Conservation (phyloP, 805 yeast species). For the Candida xyloterini region DNA sequence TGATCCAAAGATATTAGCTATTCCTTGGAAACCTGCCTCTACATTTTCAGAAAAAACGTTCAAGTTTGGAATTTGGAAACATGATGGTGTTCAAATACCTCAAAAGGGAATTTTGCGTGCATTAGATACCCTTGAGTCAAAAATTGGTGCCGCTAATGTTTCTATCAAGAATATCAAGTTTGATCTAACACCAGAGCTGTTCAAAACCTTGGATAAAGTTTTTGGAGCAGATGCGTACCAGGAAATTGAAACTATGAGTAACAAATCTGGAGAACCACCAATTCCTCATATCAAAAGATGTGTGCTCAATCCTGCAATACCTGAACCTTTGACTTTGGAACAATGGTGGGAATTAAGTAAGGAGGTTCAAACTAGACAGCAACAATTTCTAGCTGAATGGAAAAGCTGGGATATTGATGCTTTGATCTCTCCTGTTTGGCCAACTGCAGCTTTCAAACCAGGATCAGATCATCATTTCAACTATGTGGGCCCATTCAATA, state of each 20-base stretch:
- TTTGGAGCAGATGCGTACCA: constrained; percentile 44
- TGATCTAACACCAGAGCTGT: constrained; percentile 33
- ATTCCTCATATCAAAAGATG: constrained; percentile 5
- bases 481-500: constrained; percentile 53
- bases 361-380: constrained; percentile 32
- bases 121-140: background rate
- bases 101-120: constrained; percentile 24
- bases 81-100: constrained; percentile 47
- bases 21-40: constrained; percentile 42
- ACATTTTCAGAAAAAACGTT: constrained; percentile 27
- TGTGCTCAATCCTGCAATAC: background rate
- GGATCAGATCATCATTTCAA: constrained; percentile 29
- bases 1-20: constrained; percentile 48
- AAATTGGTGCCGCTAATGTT: constrained; percentile 39
- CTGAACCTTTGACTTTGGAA: constrained; percentile 13
- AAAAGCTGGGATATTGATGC: constrained; percentile 11
- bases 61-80: constrained; percentile 43
- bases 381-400: constrained; percentile 37
- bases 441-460: constrained; percentile 37
- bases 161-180: constrained; percentile 50
- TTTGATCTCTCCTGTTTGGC: constrained; percentile 42
- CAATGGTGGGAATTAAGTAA: constrained; percentile 42
- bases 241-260: constrained; percentile 20
- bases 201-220: constrained; percentile 28
- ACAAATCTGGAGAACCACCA: constrained; percentile 27